Conservation (phyloP, 441 rosid species). For the Melastoma candidum region DNA sequence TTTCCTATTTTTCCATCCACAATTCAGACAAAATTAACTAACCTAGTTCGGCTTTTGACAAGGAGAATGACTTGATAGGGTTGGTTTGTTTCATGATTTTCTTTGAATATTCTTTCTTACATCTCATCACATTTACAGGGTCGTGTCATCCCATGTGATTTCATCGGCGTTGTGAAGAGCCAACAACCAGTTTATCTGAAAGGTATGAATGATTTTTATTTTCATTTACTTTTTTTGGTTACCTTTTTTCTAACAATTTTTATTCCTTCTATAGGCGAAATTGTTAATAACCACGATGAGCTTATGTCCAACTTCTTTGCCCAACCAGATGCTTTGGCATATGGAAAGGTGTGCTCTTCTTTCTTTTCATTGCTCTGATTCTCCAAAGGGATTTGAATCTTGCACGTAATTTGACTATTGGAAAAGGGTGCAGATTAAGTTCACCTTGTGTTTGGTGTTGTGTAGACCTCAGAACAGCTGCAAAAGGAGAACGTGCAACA, state of each 20-base stretch:
- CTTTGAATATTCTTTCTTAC: too few relatives aligned
- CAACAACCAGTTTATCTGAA: slow-evolving; percentile 86
- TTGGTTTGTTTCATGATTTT: too few relatives aligned
- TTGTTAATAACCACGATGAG: slow-evolving; percentile 91
- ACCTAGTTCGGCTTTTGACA: too few relatives aligned
- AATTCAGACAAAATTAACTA: too few relatives aligned
- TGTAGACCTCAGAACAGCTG: slow-evolving; percentile 73
- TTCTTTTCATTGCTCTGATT: background rate
- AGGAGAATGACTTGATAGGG: too few relatives aligned
- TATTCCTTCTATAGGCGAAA: slow-evolving; percentile 42
- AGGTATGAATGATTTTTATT: slow-evolving; percentile 26
- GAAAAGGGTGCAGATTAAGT: background rate
- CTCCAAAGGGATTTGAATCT: background rate
- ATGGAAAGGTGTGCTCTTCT: slow-evolving; percentile 63
- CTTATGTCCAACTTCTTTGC: slow-evolving; percentile 99
- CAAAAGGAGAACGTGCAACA: slow-evolving; percentile 61
- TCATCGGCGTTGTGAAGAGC: slow-evolving; percentile 76
- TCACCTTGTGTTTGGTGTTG: slow-evolving; percentile 10
- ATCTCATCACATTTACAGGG: slow-evolving; percentile 43
- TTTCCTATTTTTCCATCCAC: too few relatives aligned
- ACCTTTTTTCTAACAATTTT: background rate
- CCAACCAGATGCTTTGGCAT: slow-evolving; percentile 96
- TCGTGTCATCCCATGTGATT: slow-evolving; percentile 87
- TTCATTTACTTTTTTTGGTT: background rate
- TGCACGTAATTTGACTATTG: background rate